Base-by-base conservation (phyloP, 306 rosid species). In the Castanea mollissima region DNA sequence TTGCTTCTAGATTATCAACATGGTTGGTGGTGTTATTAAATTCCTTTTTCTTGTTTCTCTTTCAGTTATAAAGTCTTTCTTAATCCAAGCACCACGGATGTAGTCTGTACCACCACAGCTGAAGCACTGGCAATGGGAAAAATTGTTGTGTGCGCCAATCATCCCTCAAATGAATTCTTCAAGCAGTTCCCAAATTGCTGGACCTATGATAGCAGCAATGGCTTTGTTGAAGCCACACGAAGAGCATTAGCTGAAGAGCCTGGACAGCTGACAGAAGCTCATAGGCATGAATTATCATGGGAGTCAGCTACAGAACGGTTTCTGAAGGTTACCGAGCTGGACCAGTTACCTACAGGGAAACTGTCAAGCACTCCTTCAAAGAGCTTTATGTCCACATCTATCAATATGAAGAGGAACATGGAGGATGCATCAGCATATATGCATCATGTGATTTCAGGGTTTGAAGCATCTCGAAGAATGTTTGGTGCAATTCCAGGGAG, bases 91-190 rank as follows among this genome's bases (percentile, higher is more conserved):
- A 91, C 98, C 67, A 91, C 99, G 34, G 98, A 95, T 35, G 98
- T 92, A 82, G 97, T 95, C 60, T 95, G 99, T 84, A 95, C 99
- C 1, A 89, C 99, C n/a, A 89, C 98, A n/a, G 97, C 98, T 41
- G 99, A 95, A 87, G 98, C 99, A 54, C 85, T 95, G 82, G 99
- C 99, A 52, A 95, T 92, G 99, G 98, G 97, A 1, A 95, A 92
- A 82, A 81, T 92, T 31, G 92, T 92, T 54, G 82, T 92, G 23
- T 95, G 98, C 5, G 97, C 98, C 44, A 85, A 92, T 71, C 98
- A 95, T 81, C 88, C 92, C 79, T 95, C 99, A 59, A 95, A 95
- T 69, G 94, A 95, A n/a, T 95, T 95, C 88, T 95, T 95, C 89
- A 92, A 89, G 89, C 94, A 92, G 90, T 92, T 95, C 63, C 90